Base-by-base conservation (phyloP, 2,329 filamentous ascomycete genomes). In the Aspergillus ochraceus region DNA sequence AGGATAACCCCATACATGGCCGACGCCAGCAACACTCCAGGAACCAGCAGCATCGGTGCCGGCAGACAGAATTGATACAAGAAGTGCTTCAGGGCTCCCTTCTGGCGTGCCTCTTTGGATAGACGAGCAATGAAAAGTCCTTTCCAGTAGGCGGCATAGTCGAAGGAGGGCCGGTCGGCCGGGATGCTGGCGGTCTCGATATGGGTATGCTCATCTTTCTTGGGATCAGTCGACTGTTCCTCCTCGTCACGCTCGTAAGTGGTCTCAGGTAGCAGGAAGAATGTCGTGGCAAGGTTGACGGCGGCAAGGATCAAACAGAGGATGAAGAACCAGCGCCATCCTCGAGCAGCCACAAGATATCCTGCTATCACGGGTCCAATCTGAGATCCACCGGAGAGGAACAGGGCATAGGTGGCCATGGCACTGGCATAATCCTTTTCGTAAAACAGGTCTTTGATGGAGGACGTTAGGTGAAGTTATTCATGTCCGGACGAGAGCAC, bases 281-380 rank as follows among this genome's bases (percentile, higher is more conserved):
- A 65, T 8, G 68, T 69, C 8, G 66, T 62, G 17, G 71, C 56
- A 3, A 75, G 55, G 57, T 76, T 75, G 20, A 67, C 61, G 1
- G 63, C 70, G 14, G 61, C 68, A 12, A 76, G 58, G 42, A 76
- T 76, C 4, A 69, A 59, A 50, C 69, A 71, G 20, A 76, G 65
- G 30, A 72, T 74, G 60, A 75, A 76, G 56, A 73, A 74, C 73
- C 73, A 77, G 12, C 74, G 64, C 74, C 74, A 76, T n/a, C 75
- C 75, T 30, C 64, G 64, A 11, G 68, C 64, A 24, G 67, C 49
- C 12, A 75, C 72, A 2, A 77, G 63, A 49, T 68, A 76, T 2
- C 74, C 74, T 2, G 71, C 71, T 46, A 76, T 74, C 17, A 76
- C 61, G 3, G 74, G 74, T 1, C 73, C 73, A 26, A 76, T 62